Conservation (phyloP, 805 yeast genomes). For the Ogataea nakhonphanomensis region DNA sequence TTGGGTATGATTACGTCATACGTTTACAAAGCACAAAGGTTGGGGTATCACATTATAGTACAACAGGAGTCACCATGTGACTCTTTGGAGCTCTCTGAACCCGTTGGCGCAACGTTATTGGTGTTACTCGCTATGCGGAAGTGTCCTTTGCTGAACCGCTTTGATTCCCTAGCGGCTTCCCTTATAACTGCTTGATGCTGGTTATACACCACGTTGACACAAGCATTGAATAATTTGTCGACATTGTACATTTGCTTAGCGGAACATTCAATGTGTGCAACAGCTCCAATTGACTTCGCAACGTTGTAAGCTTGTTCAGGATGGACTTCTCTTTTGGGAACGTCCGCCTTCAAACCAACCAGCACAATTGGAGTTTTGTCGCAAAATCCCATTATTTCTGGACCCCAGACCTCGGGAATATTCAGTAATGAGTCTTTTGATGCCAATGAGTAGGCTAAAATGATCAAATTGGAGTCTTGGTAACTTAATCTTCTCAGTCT, state of each 20-base stretch:
- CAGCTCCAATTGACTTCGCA: slow-evolving; percentile 54
- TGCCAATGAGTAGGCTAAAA: slow-evolving; percentile 74
- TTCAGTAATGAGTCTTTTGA: slow-evolving; percentile 61
- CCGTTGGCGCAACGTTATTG: slow-evolving; percentile 8
- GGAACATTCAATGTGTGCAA: slow-evolving; percentile 74
- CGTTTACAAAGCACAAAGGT: not conserved
- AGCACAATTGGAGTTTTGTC: slow-evolving; percentile 73
- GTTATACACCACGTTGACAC: slow-evolving; percentile 36
- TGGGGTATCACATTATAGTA: slow-evolving; percentile 7
- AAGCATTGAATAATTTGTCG: slow-evolving; percentile 57
- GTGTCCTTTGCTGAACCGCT: slow-evolving; percentile 22
- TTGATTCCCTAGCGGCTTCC: slow-evolving; percentile 12
- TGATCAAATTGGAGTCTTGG: slow-evolving; percentile 73
- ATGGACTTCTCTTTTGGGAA: slow-evolving; percentile 36
- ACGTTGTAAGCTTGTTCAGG: slow-evolving; percentile 25
- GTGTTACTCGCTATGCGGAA: slow-evolving; percentile 22
- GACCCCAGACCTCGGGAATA: slow-evolving; percentile 80
- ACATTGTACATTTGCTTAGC: slow-evolving; percentile 70
- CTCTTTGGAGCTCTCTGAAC: slow-evolving; percentile 5
- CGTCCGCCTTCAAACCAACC: slow-evolving; percentile 81
- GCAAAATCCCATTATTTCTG: slow-evolving; percentile 81
- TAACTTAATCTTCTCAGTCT: slow-evolving; percentile 82
- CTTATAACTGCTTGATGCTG: slow-evolving; percentile 14
- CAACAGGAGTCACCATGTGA: slow-evolving; percentile 11
- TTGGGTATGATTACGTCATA: not conserved